These are phyloP conservation scores for Chlorella sp. DNA, from an alignment of 139 green algal genomes.

Conservation along the genomic window DNA sequence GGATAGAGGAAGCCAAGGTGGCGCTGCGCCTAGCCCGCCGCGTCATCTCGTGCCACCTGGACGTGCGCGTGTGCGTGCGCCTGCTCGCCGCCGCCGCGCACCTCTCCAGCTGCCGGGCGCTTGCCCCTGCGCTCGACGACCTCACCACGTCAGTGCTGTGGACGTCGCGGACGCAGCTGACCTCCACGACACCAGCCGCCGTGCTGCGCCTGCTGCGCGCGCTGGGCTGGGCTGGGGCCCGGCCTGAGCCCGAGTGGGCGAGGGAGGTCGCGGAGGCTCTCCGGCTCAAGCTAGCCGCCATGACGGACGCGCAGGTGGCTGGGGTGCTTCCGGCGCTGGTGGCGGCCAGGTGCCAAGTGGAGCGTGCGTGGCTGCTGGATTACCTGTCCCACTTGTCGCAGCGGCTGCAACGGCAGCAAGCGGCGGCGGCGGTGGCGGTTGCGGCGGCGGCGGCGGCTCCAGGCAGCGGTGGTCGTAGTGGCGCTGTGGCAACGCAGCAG, in stretches of 20 bases:
- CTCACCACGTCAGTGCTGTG: not conserved
- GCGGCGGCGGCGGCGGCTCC: no score
- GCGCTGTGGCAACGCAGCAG: not conserved
- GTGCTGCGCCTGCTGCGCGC: not conserved
- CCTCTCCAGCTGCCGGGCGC: not conserved
- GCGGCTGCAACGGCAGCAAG: not conserved
- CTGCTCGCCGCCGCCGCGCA: not conserved
- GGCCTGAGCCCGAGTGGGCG: not conserved
- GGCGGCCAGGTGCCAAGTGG: not conserved
- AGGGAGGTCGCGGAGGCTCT: not conserved
- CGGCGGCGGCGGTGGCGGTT: not conserved
- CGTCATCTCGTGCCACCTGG: not conserved
- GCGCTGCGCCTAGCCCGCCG: not conserved
- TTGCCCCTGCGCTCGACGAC: not conserved
- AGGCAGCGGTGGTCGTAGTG: not conserved
- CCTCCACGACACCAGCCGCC: not conserved
- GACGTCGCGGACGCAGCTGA: not conserved
- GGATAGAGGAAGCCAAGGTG: not conserved
- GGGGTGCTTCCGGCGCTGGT: not conserved
- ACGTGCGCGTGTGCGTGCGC: not conserved
- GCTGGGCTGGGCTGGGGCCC: not conserved
- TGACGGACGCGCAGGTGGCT: not conserved
- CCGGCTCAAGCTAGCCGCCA: not conserved
- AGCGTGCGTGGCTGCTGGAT: not conserved
- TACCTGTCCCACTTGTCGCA: not conserved